Evolutionary conservation across 1,284 basidiomycete genomes (phyloP), one percentile per base, ranked within the genome.

Genomic region (Blastosporella zonata): DNA sequence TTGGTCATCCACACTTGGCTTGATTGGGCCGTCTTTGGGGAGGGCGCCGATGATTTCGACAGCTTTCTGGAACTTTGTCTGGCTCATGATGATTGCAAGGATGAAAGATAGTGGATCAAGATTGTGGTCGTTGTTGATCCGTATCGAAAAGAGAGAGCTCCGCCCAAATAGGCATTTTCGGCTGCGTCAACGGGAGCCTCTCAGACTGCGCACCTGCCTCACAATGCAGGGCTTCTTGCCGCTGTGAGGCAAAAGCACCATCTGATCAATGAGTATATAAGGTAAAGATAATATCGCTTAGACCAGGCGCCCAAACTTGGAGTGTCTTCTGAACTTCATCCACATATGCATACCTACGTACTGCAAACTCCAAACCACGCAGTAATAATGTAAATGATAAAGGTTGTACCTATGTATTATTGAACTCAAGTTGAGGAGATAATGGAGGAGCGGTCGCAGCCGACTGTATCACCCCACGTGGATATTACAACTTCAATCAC

Each of bases 31-130:
- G 51, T 87, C 83, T 68, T 87, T 83, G 50, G 93, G 92, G 35
- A 96, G 84, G 22, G 56, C 52, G 59, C 78, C 70, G 37, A 87
- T 79, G 69, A 92, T 89, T 34, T 61, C 61, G 49, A 87, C 86
- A 56, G 93, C 91, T 70, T 87, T 89, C 49, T 91, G 74, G 73
- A 92, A 93, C 66, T 90, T 77, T 51, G 78, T 70, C 69, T 83
- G 57, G 61, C 83, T 75, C 77, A 84, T 81, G 60, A 65, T 69
- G 62, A 60, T 55, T 50, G 59, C 49, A 56, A 55, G 49, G 45
- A 48, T 45, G 31, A 34, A 52, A 22, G 35, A 45, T 49, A 35
- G 36, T 37, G 47, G 35, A 49, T 47, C 38, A 49, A n/a, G 25
- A 36, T 38, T 27, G 21, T 22, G n/a, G 45, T 47, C 13, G 31